phyloP scores from a whole-genome alignment of 1,284 basidiomycete species.

The Sphaerobolus stellatus region DNA sequence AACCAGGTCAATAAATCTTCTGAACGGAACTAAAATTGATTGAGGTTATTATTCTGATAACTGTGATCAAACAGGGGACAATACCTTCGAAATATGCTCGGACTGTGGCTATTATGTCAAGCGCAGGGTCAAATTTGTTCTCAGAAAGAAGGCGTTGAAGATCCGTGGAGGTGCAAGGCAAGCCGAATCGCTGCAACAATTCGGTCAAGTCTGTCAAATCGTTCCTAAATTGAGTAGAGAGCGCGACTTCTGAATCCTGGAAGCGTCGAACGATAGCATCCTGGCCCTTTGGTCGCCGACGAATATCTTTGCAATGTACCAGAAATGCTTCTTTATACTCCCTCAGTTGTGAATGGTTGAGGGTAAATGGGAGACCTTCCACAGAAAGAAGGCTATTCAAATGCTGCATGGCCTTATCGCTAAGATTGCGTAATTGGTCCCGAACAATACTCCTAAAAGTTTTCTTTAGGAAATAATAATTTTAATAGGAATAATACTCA shows the following conservation, averaged over 20 bases:
- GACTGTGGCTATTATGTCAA: conserved; percentile 68
- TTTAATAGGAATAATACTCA: too few species aligned
- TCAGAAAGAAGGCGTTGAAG: conserved; percentile 52
- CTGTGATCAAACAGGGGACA: not conserved
- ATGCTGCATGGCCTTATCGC: conserved; percentile 11
- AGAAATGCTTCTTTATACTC: conserved; percentile 62
- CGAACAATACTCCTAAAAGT: conserved; percentile 7
- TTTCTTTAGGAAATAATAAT: too few species aligned
- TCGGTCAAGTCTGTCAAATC: not conserved
- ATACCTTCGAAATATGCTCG: conserved; percentile 75
- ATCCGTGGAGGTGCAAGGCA: conserved; percentile 38
- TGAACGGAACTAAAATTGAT: conserved; percentile 57
- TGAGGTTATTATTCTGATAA: not conserved
- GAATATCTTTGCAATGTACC: conserved; percentile 41
- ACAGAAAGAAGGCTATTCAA: conserved; percentile 39
- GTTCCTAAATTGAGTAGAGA: not conserved
- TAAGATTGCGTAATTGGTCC: conserved; percentile 3
- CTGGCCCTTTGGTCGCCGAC: conserved; percentile 10
- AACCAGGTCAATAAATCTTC: conserved; percentile 64
- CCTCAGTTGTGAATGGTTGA: conserved; percentile 58
- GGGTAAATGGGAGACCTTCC: conserved; percentile 53
- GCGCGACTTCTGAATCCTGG: not conserved
- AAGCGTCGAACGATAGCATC: conserved; percentile 11
- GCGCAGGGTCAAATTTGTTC: conserved; percentile 54
- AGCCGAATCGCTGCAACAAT: conserved; percentile 7